Evolutionary conservation across 331 rosid genomes (phyloP).

Genomic region (Stylosanthes scabra): DNA sequence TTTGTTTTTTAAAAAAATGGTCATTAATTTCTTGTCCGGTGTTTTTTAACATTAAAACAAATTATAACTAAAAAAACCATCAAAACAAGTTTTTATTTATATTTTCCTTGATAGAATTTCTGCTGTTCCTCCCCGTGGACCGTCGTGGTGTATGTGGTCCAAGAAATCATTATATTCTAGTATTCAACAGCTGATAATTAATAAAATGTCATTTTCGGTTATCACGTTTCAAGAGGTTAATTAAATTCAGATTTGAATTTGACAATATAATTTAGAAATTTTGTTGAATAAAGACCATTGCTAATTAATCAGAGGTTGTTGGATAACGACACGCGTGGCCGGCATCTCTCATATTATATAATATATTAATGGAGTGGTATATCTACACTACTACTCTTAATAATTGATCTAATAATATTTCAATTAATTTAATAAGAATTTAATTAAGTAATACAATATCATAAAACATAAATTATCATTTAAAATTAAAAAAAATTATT

Average conservation of each 20-base stretch:
- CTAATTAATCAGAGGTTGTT: conserved; percentile 21
- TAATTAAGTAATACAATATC: no score
- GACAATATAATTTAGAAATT: background rate
- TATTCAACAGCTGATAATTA: background rate
- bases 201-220: conserved; percentile 7
- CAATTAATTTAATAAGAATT: no score
- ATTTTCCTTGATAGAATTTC: background rate
- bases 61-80: no score
- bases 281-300: conserved; percentile 31
- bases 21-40: no score
- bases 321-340: conserved; percentile 44
- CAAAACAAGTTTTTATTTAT: no score
- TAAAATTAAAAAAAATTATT: no score
- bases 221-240: conserved; percentile 10
- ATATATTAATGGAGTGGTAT: no score
- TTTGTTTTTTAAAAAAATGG: no score
- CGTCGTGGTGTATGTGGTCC: conserved; percentile 6
- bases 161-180: background rate
- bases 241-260: conserved; percentile 2
- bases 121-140: background rate
- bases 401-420: no score
- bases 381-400: no score
- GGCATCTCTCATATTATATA: background rate
- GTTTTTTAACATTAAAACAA: no score
- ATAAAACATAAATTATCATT: no score